These are phyloP conservation scores for Yamadazyma philogaea DNA, from an alignment of 805 yeast genomes.

Conservation along the genomic window DNA sequence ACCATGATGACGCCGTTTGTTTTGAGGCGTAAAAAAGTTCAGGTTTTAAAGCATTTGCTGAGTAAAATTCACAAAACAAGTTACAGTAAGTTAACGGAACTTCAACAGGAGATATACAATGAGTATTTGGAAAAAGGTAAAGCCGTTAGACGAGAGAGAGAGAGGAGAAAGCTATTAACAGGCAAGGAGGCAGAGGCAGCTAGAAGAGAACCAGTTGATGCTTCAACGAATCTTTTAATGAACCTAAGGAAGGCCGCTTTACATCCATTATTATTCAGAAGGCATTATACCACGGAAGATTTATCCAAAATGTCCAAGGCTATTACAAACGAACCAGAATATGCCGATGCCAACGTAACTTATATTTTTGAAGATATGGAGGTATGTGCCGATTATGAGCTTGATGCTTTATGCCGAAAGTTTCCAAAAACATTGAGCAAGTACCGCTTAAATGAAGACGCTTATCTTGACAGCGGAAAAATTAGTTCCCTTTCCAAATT, in stretches of 20 bases:
- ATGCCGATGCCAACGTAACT: conserved; percentile 69
- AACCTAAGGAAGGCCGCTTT: conserved; percentile 85
- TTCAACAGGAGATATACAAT: conserved; percentile 60
- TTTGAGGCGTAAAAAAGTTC: conserved; percentile 84
- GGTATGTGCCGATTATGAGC: conserved; percentile 89
- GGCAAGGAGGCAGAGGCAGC: conserved; percentile 35
- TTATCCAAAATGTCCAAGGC: conserved; percentile 67
- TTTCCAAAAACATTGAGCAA: conserved; percentile 64
- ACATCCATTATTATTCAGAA: conserved; percentile 85
- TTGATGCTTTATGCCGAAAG: conserved; percentile 67
- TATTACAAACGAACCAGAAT: conserved; percentile 79
- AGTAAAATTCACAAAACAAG: conserved; percentile 62
- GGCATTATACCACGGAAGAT: conserved; percentile 51
- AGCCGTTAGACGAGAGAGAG: conserved; percentile 40
- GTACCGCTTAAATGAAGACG: conserved; percentile 51
- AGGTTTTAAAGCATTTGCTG: conserved; percentile 88
- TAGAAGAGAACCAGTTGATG: conserved; percentile 31
- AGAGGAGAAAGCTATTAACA: conserved; percentile 37
- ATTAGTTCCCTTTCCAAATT: conserved; percentile 54
- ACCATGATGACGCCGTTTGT: conserved; percentile 99
- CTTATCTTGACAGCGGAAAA: conserved; percentile 74
- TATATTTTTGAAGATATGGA: conserved; percentile 92
- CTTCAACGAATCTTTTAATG: conserved; percentile 77
- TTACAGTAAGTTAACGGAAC: conserved; percentile 58
- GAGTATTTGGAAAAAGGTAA: conserved; percentile 49